A percentile compares a stretch with the other conserved stretches of the same genome.
Evolutionary conservation across 805 yeast species (phyloP).

Genomic region (Suhomyces emberorum): DNA sequence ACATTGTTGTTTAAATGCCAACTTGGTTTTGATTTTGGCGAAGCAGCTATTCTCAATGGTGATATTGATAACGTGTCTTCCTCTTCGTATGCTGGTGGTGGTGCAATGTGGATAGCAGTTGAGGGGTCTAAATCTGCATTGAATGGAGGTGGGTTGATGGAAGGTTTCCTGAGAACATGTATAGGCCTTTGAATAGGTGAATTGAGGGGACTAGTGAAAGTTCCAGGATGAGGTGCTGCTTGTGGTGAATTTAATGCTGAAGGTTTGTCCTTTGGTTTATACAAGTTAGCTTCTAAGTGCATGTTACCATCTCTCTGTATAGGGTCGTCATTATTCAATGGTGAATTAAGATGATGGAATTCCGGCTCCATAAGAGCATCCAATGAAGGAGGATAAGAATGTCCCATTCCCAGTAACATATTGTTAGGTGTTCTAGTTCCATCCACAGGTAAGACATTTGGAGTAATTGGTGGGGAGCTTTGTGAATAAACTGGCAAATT

Average conservation of each 20-base stretch:
- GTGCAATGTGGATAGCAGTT: constrained; percentile 9
- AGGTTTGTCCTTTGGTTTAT: constrained; percentile 45
- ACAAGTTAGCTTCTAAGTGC: constrained; percentile 46
- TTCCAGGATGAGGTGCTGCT: constrained; percentile 50
- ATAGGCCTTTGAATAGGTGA: constrained; percentile 47
- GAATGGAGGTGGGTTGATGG: constrained; percentile 64
- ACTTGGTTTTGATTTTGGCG: constrained; percentile 8
- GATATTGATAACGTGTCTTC: constrained; percentile 18
- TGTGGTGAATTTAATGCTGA: constrained; percentile 48
- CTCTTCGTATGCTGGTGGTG: constrained; percentile 33
- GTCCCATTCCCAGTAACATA: background rate
- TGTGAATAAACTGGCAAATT: constrained; percentile 23
- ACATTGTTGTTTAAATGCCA: constrained; percentile 4
- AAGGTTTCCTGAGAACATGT: constrained; percentile 51
- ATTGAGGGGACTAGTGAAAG: constrained; percentile 42
- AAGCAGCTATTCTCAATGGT: constrained; percentile 21
- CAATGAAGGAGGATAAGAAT: constrained; percentile 5
- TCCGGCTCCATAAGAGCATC: constrained; percentile 18
- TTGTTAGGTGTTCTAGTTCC: constrained; percentile 8
- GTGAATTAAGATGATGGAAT: constrained; percentile 28
- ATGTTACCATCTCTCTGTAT: constrained; percentile 35
- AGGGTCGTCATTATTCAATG: constrained; percentile 28
- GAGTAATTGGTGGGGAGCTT: constrained; percentile 50
- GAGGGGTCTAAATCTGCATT: constrained; percentile 25
- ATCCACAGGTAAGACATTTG: constrained; percentile 50